Evolutionary conservation across 2,329 filamentous ascomycete species (phyloP), one percentile per base, ranked within the genome.

Genomic region (Sporothrix pallida): DNA sequence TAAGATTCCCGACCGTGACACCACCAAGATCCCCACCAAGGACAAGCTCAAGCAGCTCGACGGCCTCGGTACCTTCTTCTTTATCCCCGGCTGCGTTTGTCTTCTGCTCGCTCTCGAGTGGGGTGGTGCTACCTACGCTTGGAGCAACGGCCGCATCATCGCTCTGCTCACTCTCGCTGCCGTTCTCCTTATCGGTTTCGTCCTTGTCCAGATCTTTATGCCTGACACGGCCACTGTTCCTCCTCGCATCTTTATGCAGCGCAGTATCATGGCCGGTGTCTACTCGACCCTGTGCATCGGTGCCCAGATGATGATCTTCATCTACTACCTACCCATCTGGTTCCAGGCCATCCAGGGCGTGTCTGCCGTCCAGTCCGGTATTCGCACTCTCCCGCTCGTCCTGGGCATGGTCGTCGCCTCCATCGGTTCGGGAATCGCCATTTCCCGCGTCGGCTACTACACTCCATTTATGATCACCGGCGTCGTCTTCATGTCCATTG

Each of bases 61-160:
- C 72, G 69, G 74, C 12, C 7, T 74, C 46, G 78, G 78, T 65
- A 75, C 74, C 9, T 9, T 76, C 10, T 67, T 78, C 50, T 76
- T 79, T 58, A 73, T 78, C 50, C 78, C 78, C 10, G 73, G 81
- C 20, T 81, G 83, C 23, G 77, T 84, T 63, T 85, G 82, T 73
- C 81, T 85, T 13, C 77, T 85, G 4, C 78, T 86, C 26, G 84
- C 84, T 9, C 79, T 86, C 15, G 82, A 85, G 74, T 86, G 83
- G 83, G 82, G 82, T 72, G 82, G 81, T 17, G 78, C 76, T 17
- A 79, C 78, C 54, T 80, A 82, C 72, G 50, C 77, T 1, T 83
- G 82, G 82, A 75, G 75, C 46, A 77, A 75, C 72, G 78, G 76
- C 10, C 79, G 79, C 58, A 79, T 82, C 74, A 79, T 83, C 48